A percentile compares a stretch with the other conserved stretches of the same genome.
These are phyloP conservation scores for Solanum chacoense DNA, from an alignment of 305 asterid genomes.

Conservation along the genomic window DNA sequence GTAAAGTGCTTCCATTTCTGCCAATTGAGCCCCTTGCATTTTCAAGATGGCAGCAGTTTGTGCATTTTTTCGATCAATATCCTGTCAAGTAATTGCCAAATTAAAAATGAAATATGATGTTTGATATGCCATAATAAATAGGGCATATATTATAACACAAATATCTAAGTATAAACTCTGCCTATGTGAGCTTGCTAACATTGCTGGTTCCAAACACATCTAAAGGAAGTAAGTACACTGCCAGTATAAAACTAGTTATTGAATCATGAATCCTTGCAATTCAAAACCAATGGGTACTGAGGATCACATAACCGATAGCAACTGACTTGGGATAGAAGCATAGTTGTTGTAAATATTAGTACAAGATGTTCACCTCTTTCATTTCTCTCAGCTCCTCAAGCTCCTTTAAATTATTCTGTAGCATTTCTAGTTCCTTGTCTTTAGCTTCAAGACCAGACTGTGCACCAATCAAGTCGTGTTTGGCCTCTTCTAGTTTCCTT, in stretches of 20 bases:
- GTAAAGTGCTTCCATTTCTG: slow-evolving; percentile 89
- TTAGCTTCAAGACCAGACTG: slow-evolving; percentile 49
- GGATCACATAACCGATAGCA: neutral
- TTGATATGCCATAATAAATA: neutral
- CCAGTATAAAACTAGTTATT: neutral
- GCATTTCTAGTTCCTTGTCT: slow-evolving; percentile 43
- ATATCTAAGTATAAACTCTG: neutral
- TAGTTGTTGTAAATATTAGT: neutral
- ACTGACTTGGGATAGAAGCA: neutral
- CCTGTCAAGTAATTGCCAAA: slow-evolving; percentile 28
- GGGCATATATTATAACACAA: neutral
- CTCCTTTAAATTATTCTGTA: slow-evolving; percentile 76
- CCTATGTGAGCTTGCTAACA: too few relatives aligned
- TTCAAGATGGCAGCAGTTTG: slow-evolving; percentile 89
- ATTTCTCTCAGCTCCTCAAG: slow-evolving; percentile 90
- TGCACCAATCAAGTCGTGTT: slow-evolving; percentile 32
- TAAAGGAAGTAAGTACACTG: neutral
- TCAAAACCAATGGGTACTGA: neutral
- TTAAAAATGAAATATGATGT: neutral
- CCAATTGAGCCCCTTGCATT: slow-evolving; percentile 93
- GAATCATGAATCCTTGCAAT: neutral
- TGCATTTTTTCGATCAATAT: slow-evolving; percentile 84
- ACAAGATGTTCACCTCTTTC: slow-evolving; percentile 62
- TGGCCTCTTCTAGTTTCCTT: slow-evolving; percentile 57
- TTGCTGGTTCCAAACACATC: neutral